These are phyloP conservation scores for Daldinia childiae DNA, from an alignment of 495 filamentous ascomycete genomes.

Conservation along the genomic window DNA sequence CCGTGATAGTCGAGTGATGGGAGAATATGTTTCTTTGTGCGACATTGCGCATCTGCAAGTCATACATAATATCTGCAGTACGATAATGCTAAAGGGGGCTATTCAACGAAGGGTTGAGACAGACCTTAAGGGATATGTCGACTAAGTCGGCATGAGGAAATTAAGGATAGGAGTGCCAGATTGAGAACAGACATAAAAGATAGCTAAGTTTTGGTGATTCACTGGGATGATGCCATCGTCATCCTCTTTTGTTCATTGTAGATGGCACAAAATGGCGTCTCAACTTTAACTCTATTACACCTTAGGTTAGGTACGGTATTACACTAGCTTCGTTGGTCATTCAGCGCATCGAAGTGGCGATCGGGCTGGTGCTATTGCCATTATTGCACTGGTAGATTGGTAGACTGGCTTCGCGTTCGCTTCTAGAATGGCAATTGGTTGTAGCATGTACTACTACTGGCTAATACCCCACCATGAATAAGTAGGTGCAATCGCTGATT, in stretches of 20 bases:
- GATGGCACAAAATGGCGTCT: neutral
- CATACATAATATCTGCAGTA: slow-evolving; percentile 40
- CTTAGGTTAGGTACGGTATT: too few relatives aligned
- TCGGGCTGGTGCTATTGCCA: neutral
- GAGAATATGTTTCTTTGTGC: slow-evolving; percentile 24
- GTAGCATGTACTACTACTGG: slow-evolving; percentile 13
- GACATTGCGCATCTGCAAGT: slow-evolving; percentile 35
- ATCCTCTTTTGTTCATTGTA: slow-evolving; percentile 8
- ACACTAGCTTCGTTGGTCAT: neutral
- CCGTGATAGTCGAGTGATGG: slow-evolving; percentile 35
- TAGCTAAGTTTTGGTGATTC: neutral
- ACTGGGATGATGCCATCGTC: slow-evolving; percentile 36
- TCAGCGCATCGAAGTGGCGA: neutral
- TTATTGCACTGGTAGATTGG: neutral
- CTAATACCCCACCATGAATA: slow-evolving; percentile 29
- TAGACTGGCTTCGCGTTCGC: neutral
- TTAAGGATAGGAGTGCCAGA: neutral
- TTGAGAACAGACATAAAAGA: neutral
- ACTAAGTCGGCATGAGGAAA: neutral
- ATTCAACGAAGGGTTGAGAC: neutral
- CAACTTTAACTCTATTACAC: slow-evolving; percentile 2
- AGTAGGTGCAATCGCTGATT: slow-evolving; percentile 28
- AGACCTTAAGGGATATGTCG: too few relatives aligned
- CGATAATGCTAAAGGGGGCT: slow-evolving; percentile 20
- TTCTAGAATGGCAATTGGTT: slow-evolving; percentile 15